A percentile compares a stretch with the other conserved stretches of the same genome.
These are phyloP conservation scores for Fusarium sp. DNA, from an alignment of 2,329 filamentous ascomycete species.

Conservation along the genomic window DNA sequence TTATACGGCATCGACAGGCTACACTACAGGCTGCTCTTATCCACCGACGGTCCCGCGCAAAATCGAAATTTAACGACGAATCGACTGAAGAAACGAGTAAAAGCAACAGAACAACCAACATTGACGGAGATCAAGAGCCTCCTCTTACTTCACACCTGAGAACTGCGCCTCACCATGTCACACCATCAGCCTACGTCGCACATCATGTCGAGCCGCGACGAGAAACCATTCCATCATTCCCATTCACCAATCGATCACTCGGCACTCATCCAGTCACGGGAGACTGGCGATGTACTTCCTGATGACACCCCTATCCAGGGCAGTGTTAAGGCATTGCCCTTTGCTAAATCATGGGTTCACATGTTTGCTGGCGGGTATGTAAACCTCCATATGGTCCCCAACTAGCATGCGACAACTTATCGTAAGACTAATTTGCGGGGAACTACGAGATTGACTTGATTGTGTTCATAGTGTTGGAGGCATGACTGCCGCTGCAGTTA, in stretches of 20 bases:
- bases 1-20: conserved; percentile 2
- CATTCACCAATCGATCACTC: conserved; percentile 47
- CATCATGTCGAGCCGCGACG: conserved; percentile 47
- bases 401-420: neutral
- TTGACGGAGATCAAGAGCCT: neutral
- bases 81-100: neutral
- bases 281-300: conserved; percentile 66
- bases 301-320: conserved; percentile 49
- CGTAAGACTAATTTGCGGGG: neutral
- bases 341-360: conserved; percentile 88
- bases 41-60: conserved; percentile 7
- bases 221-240: conserved; percentile 45
- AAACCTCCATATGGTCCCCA: neutral
- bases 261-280: conserved; percentile 67
- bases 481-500: conserved; percentile 92
- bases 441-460: conserved; percentile 23
- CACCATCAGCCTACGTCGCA: conserved; percentile 41
- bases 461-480: conserved; percentile 73
- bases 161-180: conserved; percentile 43
- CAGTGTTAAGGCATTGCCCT: conserved; percentile 56
- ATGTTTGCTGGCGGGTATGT: conserved; percentile 89
- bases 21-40: neutral
- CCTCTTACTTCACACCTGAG: neutral
- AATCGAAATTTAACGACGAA: neutral
- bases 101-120: neutral